Evolutionary conservation across 2,329 filamentous ascomycete species (phyloP), one percentile per base, ranked within the genome.

Genomic region (Fusarium proliferatum): DNA sequence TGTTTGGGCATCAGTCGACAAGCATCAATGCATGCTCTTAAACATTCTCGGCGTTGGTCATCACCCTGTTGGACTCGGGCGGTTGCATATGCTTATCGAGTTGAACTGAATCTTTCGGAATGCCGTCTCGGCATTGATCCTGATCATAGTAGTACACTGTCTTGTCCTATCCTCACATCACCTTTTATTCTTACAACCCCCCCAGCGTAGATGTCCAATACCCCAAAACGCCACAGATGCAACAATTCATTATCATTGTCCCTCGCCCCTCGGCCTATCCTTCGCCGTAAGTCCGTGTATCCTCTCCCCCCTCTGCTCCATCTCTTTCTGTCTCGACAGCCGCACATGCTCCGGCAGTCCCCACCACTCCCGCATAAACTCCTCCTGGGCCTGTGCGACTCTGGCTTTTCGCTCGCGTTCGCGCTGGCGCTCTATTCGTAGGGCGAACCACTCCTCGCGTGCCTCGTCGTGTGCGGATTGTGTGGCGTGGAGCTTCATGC

Each of bases 361-460:
- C 90, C 90, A 92, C 90, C 90, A 92, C 84, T 91, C 90, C 67
- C 89, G 82, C 80, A 91, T 85, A 69, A 92, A 92, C 51, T 87
- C 86, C 81, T 92, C 89, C 83, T 92, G 90, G 77, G 91, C 89
- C 60, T 85, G 83, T 73, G 88, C 88, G 76, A 90, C 85, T 67
- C 84, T 84, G 62, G 88, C 86, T 77, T 91, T 91, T 71, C 88
- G 86, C 82, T 94, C 91, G 42, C 91, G 85, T 82, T 92, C 90
- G 64, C 85, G 85, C 77, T 91, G 88, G 63, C 95, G 88, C 84
- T 94, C 90, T 76, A 94, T 86, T 58, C 94, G 88, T 72, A 89
- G 88, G 58, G 91, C 90, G 82, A 98, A 98, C 96, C 96, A 99
- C 81, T 98, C 95, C 82, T 95, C 93, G 59, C 96, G 88, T 72